phyloP scores from a whole-genome alignment of 164 flowering plant species.

The Aristolochia californica region DNA sequence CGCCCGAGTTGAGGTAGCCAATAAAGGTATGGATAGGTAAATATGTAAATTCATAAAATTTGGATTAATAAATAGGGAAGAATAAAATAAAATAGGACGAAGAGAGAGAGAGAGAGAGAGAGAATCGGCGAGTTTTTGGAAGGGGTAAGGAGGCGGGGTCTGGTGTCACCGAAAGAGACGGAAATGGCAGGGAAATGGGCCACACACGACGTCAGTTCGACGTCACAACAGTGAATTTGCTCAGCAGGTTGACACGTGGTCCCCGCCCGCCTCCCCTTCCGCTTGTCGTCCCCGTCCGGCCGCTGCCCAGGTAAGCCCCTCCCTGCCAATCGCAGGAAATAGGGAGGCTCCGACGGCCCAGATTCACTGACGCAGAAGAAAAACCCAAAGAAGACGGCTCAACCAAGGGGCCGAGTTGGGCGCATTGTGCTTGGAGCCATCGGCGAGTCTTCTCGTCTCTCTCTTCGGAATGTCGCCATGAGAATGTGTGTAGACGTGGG shows the following conservation, averaged over 20 bases:
- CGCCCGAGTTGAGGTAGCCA: no score
- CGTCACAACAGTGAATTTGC: background rate
- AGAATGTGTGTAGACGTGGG: conserved; percentile 19
- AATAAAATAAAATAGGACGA: no score
- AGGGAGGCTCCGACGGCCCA: conserved; percentile 4
- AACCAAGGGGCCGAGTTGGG: conserved; percentile 23
- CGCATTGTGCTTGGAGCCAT: conserved; percentile 31
- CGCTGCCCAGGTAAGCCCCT: no score
- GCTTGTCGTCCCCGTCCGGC: no score
- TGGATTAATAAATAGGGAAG: no score
- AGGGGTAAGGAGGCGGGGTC: background rate
- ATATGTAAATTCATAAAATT: no score
- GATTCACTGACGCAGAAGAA: conserved; percentile 3
- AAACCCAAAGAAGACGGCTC: background rate
- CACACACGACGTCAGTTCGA: background rate
- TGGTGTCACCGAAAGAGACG: background rate
- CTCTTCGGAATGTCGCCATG: conserved; percentile 19
- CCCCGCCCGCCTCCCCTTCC: conserved; percentile 6
- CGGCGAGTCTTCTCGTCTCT: background rate
- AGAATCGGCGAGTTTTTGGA: background rate
- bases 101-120: conserved; percentile 2
- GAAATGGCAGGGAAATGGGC: background rate
- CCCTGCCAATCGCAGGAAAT: conserved; percentile 3
- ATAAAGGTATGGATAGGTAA: no score
- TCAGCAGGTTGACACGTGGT: conserved; percentile 23